A percentile compares a stretch with the other conserved stretches of the same genome.
Evolutionary conservation across 1,284 basidiomycete genomes (phyloP).

Genomic region (Mycosarcoma maydis): DNA sequence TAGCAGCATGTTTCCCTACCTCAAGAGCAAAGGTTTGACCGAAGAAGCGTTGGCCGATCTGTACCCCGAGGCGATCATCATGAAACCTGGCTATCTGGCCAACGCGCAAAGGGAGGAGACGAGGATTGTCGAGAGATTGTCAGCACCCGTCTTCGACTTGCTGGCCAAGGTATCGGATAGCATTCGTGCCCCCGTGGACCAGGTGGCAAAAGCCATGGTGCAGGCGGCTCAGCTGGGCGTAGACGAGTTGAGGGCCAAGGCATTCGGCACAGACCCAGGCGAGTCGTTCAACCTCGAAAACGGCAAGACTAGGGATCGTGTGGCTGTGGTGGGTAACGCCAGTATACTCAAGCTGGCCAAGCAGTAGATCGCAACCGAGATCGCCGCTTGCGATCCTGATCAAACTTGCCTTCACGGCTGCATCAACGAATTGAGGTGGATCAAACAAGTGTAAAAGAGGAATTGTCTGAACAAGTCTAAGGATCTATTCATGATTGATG

Average conservation of each 20-base stretch:
- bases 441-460: too few species aligned
- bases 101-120: slow-evolving; percentile 52
- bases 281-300: slow-evolving; percentile 21
- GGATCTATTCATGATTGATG: too few species aligned
- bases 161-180: slow-evolving; percentile 7
- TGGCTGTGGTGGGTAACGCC: slow-evolving; percentile 7
- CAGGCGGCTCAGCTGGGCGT: slow-evolving; percentile 24
- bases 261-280: not conserved
- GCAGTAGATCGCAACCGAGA: too few species aligned
- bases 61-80: slow-evolving; percentile 76
- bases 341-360: slow-evolving; percentile 15
- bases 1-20: slow-evolving; percentile 50
- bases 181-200: slow-evolving; percentile 10
- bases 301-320: not conserved
- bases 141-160: slow-evolving; percentile 8
- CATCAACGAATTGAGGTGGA: too few species aligned
- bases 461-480: too few species aligned
- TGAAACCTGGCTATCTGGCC: slow-evolving; percentile 73
- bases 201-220: slow-evolving; percentile 45
- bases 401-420: too few species aligned
- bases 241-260: slow-evolving; percentile 4
- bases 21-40: slow-evolving; percentile 76
- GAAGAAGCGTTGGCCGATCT: slow-evolving; percentile 75
- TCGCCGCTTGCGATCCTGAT: too few species aligned
- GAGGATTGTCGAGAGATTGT: slow-evolving; percentile 67